Base-by-base conservation (phyloP, 768 basidiomycete genomes). In the Multifurca ochricompacta region DNA sequence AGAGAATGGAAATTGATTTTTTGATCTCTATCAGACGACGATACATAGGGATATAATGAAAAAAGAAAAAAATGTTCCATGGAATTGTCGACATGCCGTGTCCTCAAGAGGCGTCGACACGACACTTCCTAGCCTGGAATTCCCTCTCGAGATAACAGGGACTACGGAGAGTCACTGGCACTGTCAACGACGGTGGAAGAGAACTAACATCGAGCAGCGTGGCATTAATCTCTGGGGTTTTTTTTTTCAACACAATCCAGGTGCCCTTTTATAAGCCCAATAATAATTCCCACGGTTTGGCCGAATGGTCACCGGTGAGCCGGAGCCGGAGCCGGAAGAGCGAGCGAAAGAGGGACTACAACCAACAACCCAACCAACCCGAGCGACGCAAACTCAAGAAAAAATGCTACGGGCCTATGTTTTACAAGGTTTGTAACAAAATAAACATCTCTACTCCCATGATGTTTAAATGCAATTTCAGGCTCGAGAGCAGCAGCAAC, bases 61-160 rank as follows among this genome's bases (percentile, higher is more conserved):
- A 11, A 27, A 1, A 21, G 28, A 23, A 14, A 13, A n/a, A 34
- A 48, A 74, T 80, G 77, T 80, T 65, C 76, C 79, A 80, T 73
- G 67, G 62, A 68, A 54, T 70, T 76, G 73, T 81, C 79, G 77
- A 79, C 79, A 79, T 81, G 79, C 77, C 78, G 76, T 70, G 70
- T 73, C 75, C 77, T 79, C 61, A 62, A 66, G 64, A 62, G 58
- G 55, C 67, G 77, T 73, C 70, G 70, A 74, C 67, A 73, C 79
- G 75, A 80, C 79, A 81, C 78, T 81, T 81, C 79, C 79, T 80
- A 80, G 63, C 74, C 79, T 80, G 79, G 70, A n/a, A 66, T 64
- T 46, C 47, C 13, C 55, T 81, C 75, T 79, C 64, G 77, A 77
- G 77, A 79, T 75, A 67, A 67, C 73, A 79, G 77, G 70, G 77